Conservation (phyloP, 345 rosid species). For the Syzygium aqueum region DNA sequence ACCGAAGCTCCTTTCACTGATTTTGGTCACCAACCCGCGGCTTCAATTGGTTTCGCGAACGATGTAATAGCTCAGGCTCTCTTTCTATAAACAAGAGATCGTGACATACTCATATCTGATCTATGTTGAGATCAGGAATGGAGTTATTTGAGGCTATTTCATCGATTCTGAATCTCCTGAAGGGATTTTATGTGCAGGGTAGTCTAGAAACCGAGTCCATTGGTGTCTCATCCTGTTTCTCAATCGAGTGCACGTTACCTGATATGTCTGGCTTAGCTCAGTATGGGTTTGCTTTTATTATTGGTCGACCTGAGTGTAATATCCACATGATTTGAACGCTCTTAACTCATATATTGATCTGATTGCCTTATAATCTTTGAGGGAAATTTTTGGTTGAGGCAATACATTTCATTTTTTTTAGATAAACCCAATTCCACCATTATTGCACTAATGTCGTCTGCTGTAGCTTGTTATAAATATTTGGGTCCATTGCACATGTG, state of each 20-base stretch:
- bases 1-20: background rate
- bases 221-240: background rate
- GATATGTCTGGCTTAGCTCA: background rate
- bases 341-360: background rate
- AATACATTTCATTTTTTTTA: no score
- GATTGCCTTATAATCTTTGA: background rate
- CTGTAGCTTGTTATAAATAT: background rate
- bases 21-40: background rate
- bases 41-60: background rate
- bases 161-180: background rate
- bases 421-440: no score
- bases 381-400: background rate
- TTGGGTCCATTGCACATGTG: accelerated
- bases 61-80: background rate
- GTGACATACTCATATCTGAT: background rate
- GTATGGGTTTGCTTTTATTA: background rate
- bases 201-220: background rate
- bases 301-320: background rate
- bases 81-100: background rate
- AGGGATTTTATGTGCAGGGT: background rate
- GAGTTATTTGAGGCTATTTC: background rate
- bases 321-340: background rate
- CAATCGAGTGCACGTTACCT: no score
- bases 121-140: background rate
- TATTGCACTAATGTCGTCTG: background rate